A percentile compares a stretch with the other conserved stretches of the same genome.
phyloP scores from a whole-genome alignment of 495 filamentous ascomycete genomes.

The Xylaria longipes region DNA sequence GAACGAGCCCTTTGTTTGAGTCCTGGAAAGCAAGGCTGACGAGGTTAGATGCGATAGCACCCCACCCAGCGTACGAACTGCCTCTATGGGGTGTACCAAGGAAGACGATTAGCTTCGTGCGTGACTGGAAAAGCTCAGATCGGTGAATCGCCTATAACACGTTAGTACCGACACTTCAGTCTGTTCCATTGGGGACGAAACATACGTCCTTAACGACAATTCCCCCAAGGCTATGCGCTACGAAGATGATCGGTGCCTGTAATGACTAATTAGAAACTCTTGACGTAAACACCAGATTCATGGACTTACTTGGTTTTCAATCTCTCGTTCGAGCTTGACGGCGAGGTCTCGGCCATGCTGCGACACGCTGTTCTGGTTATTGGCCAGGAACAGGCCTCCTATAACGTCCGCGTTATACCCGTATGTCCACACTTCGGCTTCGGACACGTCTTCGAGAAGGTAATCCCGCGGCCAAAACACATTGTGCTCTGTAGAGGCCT shows the following conservation, averaged over 20 bases:
- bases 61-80: conserved; percentile 42
- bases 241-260: background rate
- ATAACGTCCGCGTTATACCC: conserved; percentile 53
- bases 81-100: conserved; percentile 52
- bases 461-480: conserved; percentile 48
- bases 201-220: background rate
- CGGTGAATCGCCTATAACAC: conserved; percentile 36
- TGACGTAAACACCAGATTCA: background rate
- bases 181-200: background rate
- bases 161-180: background rate
- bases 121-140: conserved; percentile 31
- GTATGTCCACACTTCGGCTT: conserved; percentile 50
- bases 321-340: conserved; percentile 37
- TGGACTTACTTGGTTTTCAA: conserved; percentile 34
- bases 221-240: conserved; percentile 10
- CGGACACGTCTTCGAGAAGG: conserved; percentile 43
- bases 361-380: conserved; percentile 46
- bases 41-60: conserved; percentile 5
- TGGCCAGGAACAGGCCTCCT: conserved; percentile 40
- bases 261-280: background rate
- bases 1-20: background rate
- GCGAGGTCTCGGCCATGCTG: conserved; percentile 44
- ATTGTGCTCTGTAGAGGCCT: conserved; percentile 13
- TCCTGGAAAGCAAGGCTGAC: background rate
- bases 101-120: conserved; percentile 40